phyloP scores from a whole-genome alignment of 106 monocot species.

The Dactylorhiza incarnata region DNA sequence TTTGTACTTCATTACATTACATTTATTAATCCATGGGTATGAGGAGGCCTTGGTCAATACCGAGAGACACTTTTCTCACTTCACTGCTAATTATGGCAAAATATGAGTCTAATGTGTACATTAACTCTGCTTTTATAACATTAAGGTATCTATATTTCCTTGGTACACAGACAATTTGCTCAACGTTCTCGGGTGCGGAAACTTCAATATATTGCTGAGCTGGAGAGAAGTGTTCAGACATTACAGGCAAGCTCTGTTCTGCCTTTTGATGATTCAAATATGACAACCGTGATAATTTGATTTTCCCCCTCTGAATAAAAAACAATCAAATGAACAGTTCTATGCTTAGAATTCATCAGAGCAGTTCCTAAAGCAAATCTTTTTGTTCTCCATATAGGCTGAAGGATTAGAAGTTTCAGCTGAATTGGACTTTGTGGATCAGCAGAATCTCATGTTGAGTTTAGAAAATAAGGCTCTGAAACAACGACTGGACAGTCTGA shows the following conservation, averaged over 20 bases:
- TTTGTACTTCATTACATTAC: no score
- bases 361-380: background rate
- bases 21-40: no score
- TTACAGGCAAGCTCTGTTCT: constrained; percentile 34
- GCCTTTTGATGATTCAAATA: background rate
- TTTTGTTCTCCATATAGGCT: constrained; percentile 21
- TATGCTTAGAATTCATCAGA: background rate
- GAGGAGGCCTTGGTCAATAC: no score
- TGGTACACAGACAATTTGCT: constrained; percentile 58
- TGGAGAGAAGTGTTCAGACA: constrained; percentile 74
- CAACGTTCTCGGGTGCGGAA: constrained; percentile 76
- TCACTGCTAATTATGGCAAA: no score
- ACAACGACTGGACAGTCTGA: constrained; percentile 45
- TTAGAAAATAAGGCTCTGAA: constrained; percentile 69
- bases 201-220: constrained; percentile 80
- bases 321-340: background rate
- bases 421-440: constrained; percentile 52
- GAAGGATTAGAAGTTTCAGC: constrained; percentile 49
- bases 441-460: constrained; percentile 55
- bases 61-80: no score
- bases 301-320: background rate
- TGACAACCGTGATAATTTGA: background rate
- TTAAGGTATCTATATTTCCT: no score
- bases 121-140: no score
- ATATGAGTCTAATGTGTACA: no score